These are phyloP conservation scores for Aspergillus haitiensis DNA, from an alignment of 495 filamentous ascomycete species.

Conservation along the genomic window DNA sequence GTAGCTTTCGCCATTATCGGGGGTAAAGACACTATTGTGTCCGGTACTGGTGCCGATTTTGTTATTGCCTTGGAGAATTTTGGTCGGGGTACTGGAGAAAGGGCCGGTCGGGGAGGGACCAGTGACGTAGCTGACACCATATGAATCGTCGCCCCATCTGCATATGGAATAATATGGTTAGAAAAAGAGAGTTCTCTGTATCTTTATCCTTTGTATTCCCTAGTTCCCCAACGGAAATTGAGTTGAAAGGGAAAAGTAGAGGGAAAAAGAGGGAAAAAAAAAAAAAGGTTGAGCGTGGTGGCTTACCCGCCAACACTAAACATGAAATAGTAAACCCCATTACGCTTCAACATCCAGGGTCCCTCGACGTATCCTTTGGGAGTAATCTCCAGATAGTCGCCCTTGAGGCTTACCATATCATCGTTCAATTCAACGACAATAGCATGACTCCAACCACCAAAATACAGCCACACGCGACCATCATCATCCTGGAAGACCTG, in stretches of 20 bases:
- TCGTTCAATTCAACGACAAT: conserved; percentile 44
- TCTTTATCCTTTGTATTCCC: not conserved
- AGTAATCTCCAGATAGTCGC: conserved; percentile 39
- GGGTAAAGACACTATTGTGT: conserved; percentile 45
- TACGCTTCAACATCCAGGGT: conserved; percentile 46
- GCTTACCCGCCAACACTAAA: conserved; percentile 44
- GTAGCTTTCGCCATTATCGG: conserved; percentile 41
- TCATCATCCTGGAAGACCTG: conserved; percentile 49
- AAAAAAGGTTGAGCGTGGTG: not conserved
- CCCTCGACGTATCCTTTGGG: conserved; percentile 46
- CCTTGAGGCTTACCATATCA: conserved; percentile 46
- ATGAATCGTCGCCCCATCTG: conserved; percentile 47
- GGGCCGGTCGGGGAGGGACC: conserved; percentile 43
- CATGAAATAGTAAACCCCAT: conserved; percentile 48
- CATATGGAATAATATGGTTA: not conserved
- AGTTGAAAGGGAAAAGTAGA: not conserved
- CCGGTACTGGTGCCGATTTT: conserved; percentile 44
- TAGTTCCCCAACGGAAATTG: not conserved
- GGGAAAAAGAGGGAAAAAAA: conserved; percentile 4
- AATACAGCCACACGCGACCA: conserved; percentile 47
- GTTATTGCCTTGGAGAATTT: conserved; percentile 42
- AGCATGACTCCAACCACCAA: conserved; percentile 46
- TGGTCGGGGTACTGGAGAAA: conserved; percentile 34
- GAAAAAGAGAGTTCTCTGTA: not conserved
- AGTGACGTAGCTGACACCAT: conserved; percentile 50